Evolutionary conservation across 164 flowering plant species (phyloP).

Genomic region (Santalum album): DNA sequence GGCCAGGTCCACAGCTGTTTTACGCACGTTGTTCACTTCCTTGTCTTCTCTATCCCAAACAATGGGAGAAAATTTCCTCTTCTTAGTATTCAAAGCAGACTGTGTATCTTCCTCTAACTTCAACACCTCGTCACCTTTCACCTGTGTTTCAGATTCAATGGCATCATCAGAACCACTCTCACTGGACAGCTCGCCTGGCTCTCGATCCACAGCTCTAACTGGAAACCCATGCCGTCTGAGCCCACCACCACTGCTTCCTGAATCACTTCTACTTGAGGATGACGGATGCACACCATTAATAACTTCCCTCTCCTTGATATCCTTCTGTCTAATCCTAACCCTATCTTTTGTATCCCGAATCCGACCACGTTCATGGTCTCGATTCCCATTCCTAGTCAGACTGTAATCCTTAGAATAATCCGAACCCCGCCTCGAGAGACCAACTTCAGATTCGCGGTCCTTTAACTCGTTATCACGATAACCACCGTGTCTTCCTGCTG

Average conservation of each 20-base stretch:
- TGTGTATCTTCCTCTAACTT: constrained; percentile 33
- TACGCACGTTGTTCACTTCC: too few species aligned
- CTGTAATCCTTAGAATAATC: constrained; percentile 35
- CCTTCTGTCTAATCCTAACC: constrained; percentile 32
- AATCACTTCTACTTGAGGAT: constrained; percentile 39
- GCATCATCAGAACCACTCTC: constrained; percentile 82
- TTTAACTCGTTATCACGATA: constrained; percentile 48
- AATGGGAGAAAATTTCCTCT: constrained; percentile 78
- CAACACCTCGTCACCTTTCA: constrained; percentile 17
- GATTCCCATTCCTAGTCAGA: constrained; percentile 23
- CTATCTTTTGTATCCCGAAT: constrained; percentile 14
- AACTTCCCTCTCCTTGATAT: constrained; percentile 36
- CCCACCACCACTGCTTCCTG: constrained; percentile 38
- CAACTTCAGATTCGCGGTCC: constrained; percentile 41
- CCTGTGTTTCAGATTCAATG: constrained; percentile 28
- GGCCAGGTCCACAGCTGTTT: too few species aligned
- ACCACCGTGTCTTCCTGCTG: constrained; percentile 63
- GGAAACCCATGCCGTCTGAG: constrained; percentile 21
- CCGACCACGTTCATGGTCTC: constrained; percentile 16
- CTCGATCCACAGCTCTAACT: constrained; percentile 36
- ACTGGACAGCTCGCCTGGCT: constrained; percentile 83
- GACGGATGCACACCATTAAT: constrained; percentile 31
- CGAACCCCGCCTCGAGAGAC: constrained; percentile 31
- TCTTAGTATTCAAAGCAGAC: constrained; percentile 25
- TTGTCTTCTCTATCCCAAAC: constrained; percentile 86